Percentiles rank a stretch among this genome's conserved stretches.
Evolutionary conservation across 164 flowering plant genomes (phyloP).

Genomic region (Piper betle): DNA sequence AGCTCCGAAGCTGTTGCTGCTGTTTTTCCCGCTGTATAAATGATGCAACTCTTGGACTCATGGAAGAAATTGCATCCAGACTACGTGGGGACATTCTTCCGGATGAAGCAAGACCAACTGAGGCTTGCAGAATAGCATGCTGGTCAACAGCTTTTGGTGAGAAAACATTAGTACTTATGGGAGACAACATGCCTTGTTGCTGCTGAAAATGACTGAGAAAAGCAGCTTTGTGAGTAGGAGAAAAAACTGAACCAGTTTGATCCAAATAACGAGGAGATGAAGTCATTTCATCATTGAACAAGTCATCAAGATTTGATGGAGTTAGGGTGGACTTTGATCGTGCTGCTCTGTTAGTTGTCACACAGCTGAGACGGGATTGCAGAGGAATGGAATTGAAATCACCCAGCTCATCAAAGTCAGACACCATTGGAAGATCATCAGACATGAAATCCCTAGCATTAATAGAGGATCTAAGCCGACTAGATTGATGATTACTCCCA

Average conservation of each 20-base stretch:
- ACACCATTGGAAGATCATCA: constrained; percentile 37
- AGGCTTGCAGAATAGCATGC: constrained; percentile 45
- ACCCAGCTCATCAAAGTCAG: constrained; percentile 44
- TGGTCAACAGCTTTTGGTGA: constrained; percentile 62
- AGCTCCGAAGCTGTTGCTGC: constrained; percentile 69
- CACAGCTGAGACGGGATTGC: constrained; percentile 26
- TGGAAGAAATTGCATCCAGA: constrained; percentile 70
- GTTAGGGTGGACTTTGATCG: constrained; percentile 36
- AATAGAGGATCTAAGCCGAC: constrained; percentile 75
- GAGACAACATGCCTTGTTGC: constrained; percentile 59
- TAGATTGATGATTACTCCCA: constrained; percentile 76
- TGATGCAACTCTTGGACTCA: constrained; percentile 44
- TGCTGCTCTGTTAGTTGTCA: constrained; percentile 36
- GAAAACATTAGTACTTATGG: constrained; percentile 50
- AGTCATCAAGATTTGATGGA: constrained; percentile 77
- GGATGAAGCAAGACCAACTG: constrained; percentile 43
- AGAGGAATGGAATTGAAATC: constrained; percentile 37
- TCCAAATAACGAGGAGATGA: constrained; percentile 57
- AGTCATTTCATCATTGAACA: constrained; percentile 33
- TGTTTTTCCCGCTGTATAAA: constrained; percentile 60
- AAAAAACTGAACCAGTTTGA: constrained; percentile 37
- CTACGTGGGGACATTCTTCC: constrained; percentile 82
- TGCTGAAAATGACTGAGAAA: constrained; percentile 69
- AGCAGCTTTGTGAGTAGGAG: constrained; percentile 71
- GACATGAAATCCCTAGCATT: constrained; percentile 64